Base-by-base conservation (phyloP, 257 asterid species). In the Anisodus acutangulus region DNA sequence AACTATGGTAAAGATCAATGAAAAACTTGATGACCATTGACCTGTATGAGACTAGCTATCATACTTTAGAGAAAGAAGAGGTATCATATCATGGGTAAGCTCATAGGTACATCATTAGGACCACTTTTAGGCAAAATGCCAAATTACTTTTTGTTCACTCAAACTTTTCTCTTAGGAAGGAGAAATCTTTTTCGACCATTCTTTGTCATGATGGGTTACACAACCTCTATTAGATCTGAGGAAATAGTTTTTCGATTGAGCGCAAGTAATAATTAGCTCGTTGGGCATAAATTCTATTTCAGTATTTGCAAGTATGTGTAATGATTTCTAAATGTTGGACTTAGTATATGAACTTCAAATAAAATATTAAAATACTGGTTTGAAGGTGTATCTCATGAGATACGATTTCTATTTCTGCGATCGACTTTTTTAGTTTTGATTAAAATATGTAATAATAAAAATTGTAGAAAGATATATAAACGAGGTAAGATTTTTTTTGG, bases 131-230 rank as follows among this genome's bases (percentile, higher is more conserved):
- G 13, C 3, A 54, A 78, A 78, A 78, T 78, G 64, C 47, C 63
- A 78, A 78, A 53, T 26, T 78, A 54, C 81, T 53, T 78, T 78
- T 78, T 53, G 49, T 53, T 78, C 47, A 13, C 64, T 78, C 47
- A 51, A 68, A 26, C 6, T 51, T 13, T 31, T 76, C 60, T 76
- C 47, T 74, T 19, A 6, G 81, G 7, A 26, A 49, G n/a, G 81
- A 74, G 5, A 8, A 11, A 49, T 76, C 81, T 78, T 78, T 76
- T 53, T 53, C 64, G 49, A 51, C 64, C 47, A 1, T 53, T 78
- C 81, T 26, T 53, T 78, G 64, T 78, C 64, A 78, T 2, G 81
- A 78, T 26, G 81, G 81, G 81, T 78, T 78, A 19, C 81, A 49
- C 31, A 78, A 53, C 26, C 81, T 51, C 47, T 31, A 78, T 26